Conservation (phyloP, 2,329 filamentous ascomycete species). For the Emergomyces pasteurianus region DNA sequence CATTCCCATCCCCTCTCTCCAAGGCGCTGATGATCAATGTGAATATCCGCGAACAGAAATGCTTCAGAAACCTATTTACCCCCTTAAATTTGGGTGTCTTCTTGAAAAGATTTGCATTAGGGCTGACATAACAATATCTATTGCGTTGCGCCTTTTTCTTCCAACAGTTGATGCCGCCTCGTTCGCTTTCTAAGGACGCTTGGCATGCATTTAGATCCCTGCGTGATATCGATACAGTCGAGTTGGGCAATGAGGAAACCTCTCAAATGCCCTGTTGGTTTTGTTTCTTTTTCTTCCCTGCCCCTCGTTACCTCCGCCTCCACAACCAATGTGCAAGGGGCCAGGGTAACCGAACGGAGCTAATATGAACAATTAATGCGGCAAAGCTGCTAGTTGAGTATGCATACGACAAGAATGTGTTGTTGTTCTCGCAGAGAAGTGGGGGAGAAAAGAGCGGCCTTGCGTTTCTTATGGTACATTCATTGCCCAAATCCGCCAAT, state of each 20-base stretch:
- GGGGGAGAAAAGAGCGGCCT: too few relatives aligned
- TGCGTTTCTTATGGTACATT: not conserved
- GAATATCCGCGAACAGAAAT: not conserved
- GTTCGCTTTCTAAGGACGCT: not conserved
- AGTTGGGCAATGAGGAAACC: not conserved
- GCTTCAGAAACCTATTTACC: not conserved
- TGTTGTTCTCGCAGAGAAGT: not conserved
- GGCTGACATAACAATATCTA: not conserved
- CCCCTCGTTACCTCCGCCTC: not conserved
- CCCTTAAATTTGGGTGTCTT: not conserved
- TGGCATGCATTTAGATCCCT: conserved; percentile 3
- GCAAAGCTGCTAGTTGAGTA: not conserved
- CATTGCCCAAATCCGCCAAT: not conserved
- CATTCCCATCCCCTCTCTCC: too few relatives aligned
- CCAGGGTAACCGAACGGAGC: not conserved
- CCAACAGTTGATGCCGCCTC: not conserved
- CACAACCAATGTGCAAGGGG: not conserved
- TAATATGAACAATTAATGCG: not conserved
- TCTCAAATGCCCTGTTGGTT: not conserved
- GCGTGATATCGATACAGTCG: conserved; percentile 1
- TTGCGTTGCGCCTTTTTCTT: not conserved
- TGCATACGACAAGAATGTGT: not conserved
- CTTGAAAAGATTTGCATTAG: not conserved
- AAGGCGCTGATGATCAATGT: not conserved
- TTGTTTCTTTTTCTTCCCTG: not conserved